A percentile compares a stretch with the other conserved stretches of the same genome.
Evolutionary conservation across 331 rosid species (phyloP).

Genomic region (Arachis monticola): DNA sequence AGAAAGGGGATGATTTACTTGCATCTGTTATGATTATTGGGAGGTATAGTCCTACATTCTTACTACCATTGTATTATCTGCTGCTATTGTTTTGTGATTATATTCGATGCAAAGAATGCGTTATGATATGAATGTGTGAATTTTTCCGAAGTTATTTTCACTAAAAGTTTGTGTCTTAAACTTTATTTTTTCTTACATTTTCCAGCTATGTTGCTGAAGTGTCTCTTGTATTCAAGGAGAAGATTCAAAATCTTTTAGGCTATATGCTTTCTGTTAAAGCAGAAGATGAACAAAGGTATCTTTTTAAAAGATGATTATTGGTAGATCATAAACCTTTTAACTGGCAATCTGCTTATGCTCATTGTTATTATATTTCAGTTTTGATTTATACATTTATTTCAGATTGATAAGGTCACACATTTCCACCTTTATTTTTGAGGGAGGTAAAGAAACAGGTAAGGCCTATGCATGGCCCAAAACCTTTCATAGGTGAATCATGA

Average conservation of each 20-base stretch:
- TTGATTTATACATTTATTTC: no score
- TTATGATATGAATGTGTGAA: background rate
- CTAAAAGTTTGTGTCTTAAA: background rate
- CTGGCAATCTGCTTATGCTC: background rate
- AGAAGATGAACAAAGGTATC: constrained; percentile 84
- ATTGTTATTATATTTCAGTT: no score
- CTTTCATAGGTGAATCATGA: no score
- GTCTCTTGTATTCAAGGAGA: constrained; percentile 79
- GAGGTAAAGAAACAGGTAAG: no score
- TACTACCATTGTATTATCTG: constrained; percentile 5
- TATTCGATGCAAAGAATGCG: background rate
- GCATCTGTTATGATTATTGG: constrained; percentile 93
- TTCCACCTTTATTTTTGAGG: no score
- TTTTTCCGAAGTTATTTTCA: constrained; percentile 3
- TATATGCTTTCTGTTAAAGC: constrained; percentile 83
- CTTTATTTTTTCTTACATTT: constrained; percentile 29
- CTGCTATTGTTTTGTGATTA: background rate
- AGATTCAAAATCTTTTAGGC: constrained; percentile 73
- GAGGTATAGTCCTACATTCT: constrained; percentile 53
- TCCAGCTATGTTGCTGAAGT: constrained; percentile 96
- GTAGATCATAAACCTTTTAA: constrained; percentile 21
- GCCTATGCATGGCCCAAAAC: no score
- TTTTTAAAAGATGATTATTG: constrained; percentile 33
- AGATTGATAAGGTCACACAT: no score
- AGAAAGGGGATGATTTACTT: constrained; percentile 87